Evolutionary conservation across 2,329 filamentous ascomycete species (phyloP).

Genomic region (Canariomyces notabilis): DNA sequence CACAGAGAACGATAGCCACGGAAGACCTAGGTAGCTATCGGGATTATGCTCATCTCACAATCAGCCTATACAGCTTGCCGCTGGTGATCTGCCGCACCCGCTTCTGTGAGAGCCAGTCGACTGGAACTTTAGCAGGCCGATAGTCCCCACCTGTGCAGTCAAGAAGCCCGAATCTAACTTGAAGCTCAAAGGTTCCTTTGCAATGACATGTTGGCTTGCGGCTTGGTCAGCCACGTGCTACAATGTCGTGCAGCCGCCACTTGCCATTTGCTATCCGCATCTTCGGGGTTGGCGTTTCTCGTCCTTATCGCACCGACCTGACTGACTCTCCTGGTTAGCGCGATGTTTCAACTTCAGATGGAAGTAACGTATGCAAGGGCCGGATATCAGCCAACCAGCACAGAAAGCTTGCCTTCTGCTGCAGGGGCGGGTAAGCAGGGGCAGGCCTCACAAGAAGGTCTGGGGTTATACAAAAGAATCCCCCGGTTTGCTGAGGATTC

Average conservation of each 20-base stretch:
- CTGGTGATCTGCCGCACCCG: not conserved
- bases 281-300: not conserved
- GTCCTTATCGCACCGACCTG: too few species aligned
- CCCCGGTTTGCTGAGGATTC: too few species aligned
- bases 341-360: slow-evolving; percentile 1
- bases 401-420: not conserved
- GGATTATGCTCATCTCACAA: not conserved
- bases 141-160: too few species aligned
- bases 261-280: not conserved
- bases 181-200: too few species aligned
- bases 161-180: too few species aligned
- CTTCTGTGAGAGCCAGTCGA: not conserved
- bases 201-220: too few species aligned
- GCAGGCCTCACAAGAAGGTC: not conserved
- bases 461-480: not conserved
- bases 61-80: not conserved
- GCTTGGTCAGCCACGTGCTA: not conserved
- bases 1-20: too few species aligned
- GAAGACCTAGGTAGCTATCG: too few species aligned
- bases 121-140: too few species aligned
- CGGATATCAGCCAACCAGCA: not conserved
- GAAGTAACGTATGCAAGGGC: not conserved
- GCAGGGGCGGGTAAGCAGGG: slow-evolving; percentile 3
- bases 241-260: slow-evolving; percentile 1
- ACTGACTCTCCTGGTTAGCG: slow-evolving; percentile 2